Conservation (phyloP, 2,329 filamentous ascomycete species). For the Paracamarosporium sp. region DNA sequence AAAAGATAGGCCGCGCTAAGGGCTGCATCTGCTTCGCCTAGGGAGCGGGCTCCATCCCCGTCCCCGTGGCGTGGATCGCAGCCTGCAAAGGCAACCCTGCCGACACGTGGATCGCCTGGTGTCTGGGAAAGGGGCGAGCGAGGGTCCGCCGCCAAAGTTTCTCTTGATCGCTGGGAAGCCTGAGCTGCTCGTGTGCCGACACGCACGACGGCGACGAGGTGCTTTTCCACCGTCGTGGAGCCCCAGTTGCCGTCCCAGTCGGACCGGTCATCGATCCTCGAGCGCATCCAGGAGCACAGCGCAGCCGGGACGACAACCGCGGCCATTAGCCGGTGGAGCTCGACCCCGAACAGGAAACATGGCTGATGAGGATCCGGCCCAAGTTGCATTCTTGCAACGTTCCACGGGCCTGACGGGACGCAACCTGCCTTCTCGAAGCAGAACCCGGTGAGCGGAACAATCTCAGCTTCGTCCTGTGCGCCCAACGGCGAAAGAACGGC, state of each 20-base stretch:
- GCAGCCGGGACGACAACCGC: conserved; percentile 28
- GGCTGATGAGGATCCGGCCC: conserved; percentile 25
- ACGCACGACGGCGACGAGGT: not conserved
- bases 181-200: conserved; percentile 11
- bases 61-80: no score
- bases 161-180: not conserved
- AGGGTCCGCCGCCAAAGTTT: not conserved
- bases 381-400: conserved; percentile 34
- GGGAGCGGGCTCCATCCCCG: conserved; percentile 43
- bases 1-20: conserved; percentile 34
- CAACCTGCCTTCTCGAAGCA: conserved; percentile 22
- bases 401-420: conserved; percentile 26
- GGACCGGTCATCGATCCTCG: conserved; percentile 24
- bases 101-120: conserved; percentile 9
- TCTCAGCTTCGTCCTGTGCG: conserved; percentile 13
- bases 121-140: conserved; percentile 1
- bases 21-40: conserved; percentile 25
- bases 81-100: conserved; percentile 19
- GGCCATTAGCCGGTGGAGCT: conserved; percentile 32
- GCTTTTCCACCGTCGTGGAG: conserved; percentile 9
- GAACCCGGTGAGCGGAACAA: conserved; percentile 15
- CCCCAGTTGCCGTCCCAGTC: conserved; percentile 13
- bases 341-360: conserved; percentile 26
- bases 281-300: conserved; percentile 19
- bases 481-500: conserved; percentile 1